Evolutionary conservation across 225 moss, liverwort and hornwort species (phyloP), one percentile per base, ranked within the genome.

Genomic region (Rhytidiadelphus loreus): DNA sequence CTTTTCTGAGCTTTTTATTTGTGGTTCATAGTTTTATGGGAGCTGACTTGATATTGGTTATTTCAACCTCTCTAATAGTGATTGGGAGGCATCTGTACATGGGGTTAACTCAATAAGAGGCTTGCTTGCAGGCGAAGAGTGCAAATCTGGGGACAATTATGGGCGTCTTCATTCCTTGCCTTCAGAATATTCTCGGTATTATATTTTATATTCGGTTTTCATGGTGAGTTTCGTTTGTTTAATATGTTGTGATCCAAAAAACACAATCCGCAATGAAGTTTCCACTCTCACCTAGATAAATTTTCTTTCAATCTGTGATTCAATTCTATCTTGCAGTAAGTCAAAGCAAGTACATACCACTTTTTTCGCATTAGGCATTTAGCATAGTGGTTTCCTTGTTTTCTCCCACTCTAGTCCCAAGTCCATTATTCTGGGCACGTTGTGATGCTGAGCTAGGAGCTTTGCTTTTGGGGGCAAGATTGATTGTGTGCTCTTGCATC

Each of bases 201-300:
- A 99, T 99, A 77, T 99, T 99, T 91, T 99, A 97, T 89, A 99
- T 99, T 92, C 99, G 97, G 61, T 99, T 99, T 87, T 97, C 99
- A 91, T 99, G 99, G 98, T 97, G 88, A 93, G 95, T 91, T 43
- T 11, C 81, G 32, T 69, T 70, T 90, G 60, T 69, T 50, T 35
- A 46, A 28, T 66, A 44, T 56, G 60, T 58, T 46, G 53, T 50
- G 69, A 77, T 39, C 60, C 39, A 8, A 46, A 87, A 55, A 87
- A 59, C 25, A 58, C 69, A 59, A 60, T 83, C 56, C 19, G 20
- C 65, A 37, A 57, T 66, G 64, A 53, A 66, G 44, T 28, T 66
- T 57, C 52, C 64, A 73, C 60, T 69, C 79, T 65, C 8, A 53
- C 85, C 25, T 37, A 6, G 33, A 39, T 39, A 35, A 41, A 18